Percentiles rank a stretch among this genome's conserved stretches.
Evolutionary conservation across 192 early-diverging fungal genomes (phyloP).

Genomic region (Powellomyces hirtus): DNA sequence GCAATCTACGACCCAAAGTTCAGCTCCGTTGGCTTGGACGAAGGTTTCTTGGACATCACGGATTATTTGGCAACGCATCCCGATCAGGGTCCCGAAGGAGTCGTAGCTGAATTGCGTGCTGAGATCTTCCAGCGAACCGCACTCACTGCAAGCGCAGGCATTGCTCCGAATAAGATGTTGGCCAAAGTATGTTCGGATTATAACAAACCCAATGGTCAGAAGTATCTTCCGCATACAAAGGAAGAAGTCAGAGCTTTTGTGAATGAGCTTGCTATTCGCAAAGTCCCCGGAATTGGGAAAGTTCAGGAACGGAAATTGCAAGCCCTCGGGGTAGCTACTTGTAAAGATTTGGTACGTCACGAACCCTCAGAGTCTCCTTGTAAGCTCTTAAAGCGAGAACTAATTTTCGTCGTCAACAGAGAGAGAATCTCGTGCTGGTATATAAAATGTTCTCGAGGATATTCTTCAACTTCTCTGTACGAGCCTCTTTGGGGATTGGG

Average conservation of each 20-base stretch:
- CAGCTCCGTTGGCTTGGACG: slow-evolving; percentile 51
- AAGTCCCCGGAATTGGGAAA: slow-evolving; percentile 55
- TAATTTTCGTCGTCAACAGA: not conserved
- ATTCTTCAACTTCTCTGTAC: slow-evolving; percentile 48
- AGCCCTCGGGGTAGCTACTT: slow-evolving; percentile 51
- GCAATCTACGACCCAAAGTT: slow-evolving; percentile 61
- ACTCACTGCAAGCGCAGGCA: slow-evolving; percentile 6
- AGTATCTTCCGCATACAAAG: slow-evolving; percentile 39
- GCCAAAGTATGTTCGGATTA: slow-evolving; percentile 39
- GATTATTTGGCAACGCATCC: slow-evolving; percentile 45
- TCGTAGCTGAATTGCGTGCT: slow-evolving; percentile 51
- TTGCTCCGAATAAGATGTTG: slow-evolving; percentile 9
- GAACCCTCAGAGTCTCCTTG: too few species aligned
- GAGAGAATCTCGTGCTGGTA: slow-evolving; percentile 36
- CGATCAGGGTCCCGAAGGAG: slow-evolving; percentile 25
- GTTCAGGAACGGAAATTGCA: slow-evolving; percentile 56
- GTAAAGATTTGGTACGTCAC: slow-evolving; percentile 49
- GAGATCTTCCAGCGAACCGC: slow-evolving; percentile 39
- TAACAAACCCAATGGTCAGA: slow-evolving; percentile 76
- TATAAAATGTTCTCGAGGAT: slow-evolving; percentile 44
- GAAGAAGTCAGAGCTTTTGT: slow-evolving; percentile 48
- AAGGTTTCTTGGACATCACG: slow-evolving; percentile 48
- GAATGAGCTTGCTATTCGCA: slow-evolving; percentile 47
- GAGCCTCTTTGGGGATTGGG: slow-evolving; percentile 48
- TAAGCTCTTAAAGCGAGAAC: too few species aligned